Evolutionary conservation across 352 stramenopile genomes (phyloP).

Genomic region (Phytophthora nicotianae): DNA sequence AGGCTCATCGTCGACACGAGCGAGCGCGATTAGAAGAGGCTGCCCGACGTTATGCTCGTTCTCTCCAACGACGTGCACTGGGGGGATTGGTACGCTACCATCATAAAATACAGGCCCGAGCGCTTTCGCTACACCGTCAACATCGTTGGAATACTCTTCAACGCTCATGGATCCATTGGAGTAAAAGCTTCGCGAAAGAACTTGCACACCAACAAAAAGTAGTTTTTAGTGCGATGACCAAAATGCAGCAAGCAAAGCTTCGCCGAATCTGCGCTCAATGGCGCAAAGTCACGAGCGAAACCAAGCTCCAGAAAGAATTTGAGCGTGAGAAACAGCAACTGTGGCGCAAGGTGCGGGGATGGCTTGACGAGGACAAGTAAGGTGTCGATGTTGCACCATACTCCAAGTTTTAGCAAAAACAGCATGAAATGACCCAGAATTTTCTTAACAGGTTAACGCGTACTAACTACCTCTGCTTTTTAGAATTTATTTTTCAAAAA

Average conservation of each 20-base stretch:
- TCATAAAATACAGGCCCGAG: conserved; percentile 22
- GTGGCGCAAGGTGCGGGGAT: conserved; percentile 66
- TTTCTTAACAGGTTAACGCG: no score
- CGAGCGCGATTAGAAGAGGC: conserved; percentile 30
- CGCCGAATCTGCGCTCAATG: conserved; percentile 37
- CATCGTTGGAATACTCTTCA: conserved; percentile 39
- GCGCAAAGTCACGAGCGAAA: conserved; percentile 30
- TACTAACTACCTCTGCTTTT: no score
- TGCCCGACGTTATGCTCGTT: conserved; percentile 21
- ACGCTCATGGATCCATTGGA: conserved; percentile 37
- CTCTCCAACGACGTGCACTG: conserved; percentile 24
- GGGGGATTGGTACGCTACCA: conserved; percentile 20
- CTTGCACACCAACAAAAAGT: conserved; percentile 18
- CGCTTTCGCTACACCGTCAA: conserved; percentile 39
- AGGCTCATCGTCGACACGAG: conserved; percentile 29
- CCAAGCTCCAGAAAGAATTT: conserved; percentile 32
- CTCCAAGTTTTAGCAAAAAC: no score
- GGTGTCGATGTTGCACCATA: background rate
- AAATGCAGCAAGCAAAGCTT: conserved; percentile 25
- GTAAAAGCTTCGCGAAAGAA: conserved; percentile 15
- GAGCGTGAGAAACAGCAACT: conserved; percentile 58
- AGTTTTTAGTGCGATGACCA: conserved; percentile 5
- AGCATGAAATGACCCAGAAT: no score
- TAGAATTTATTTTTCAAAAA: no score
- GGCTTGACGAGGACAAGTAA: conserved; percentile 54